Base-by-base conservation (phyloP, 2,329 filamentous ascomycete genomes). In the Paecilomyces dactylethromorphus region DNA sequence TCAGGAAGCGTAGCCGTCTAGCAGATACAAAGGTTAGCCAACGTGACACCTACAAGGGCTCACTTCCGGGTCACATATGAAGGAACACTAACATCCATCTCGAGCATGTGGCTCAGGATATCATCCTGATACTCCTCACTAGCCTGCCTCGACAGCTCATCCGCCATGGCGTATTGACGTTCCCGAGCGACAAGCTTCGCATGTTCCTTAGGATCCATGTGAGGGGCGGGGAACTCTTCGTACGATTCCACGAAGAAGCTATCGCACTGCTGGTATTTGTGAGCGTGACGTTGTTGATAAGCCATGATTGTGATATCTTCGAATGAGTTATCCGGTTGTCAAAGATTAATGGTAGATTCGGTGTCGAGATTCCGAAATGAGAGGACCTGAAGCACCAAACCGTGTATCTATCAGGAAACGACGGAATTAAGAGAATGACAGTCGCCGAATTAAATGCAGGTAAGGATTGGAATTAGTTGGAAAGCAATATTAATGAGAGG, bases 91-190 rank as follows among this genome's bases (percentile, higher is more conserved):
- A 82, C 80, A 86, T 99, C 94, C 93, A 99, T 97, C 70, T 90
- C 84, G 74, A 91, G 85, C 89, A 97, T 94, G 78, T 97, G 93
- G 71, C 89, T 84, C 79, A 97, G 86, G 73, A 97, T 89, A 74
- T 97, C 93, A 75, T 96, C 91, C 67, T 95, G 85, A 73, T 97
- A 96, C 78, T 97, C 92, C 58, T 96, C 91, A 61, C 87, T 87
- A 55, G 92, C 91, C 66, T 90, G 80, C 66, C 87, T 86, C 53
- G 92, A 97, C 65, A 97, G 84, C 73, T 97, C 91, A 71, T 92
- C 90, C 61, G 89, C 92, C 67, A 97, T 89, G 65, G 89, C 88
- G 71, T 93, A 90, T 76, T 97, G 93, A 69, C 87, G 87, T 77
- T 93, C 87, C 71, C 89, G 87, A 60, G 90, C 88, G 67, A 94